phyloP scores from a whole-genome alignment of 1,284 basidiomycete species.

The Phaffia rhodozyma region DNA sequence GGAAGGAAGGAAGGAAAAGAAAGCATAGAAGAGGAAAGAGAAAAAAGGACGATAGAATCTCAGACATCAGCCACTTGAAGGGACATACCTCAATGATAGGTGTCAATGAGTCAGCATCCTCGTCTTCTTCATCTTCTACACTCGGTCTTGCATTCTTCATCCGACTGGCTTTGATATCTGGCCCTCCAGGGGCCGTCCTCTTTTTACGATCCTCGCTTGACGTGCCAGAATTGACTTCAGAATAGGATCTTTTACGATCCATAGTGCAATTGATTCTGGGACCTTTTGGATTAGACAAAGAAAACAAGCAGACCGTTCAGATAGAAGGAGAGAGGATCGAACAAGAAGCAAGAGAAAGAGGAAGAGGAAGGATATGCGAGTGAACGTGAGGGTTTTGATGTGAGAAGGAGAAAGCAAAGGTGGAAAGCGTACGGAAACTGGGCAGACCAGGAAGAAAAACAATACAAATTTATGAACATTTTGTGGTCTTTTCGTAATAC shows the following conservation, averaged over 20 bases:
- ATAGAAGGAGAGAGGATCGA: not conserved
- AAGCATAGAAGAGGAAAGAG: not conserved
- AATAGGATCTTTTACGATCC: conserved; percentile 12
- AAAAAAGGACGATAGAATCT: not conserved
- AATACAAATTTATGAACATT: too few species aligned
- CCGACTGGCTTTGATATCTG: not conserved
- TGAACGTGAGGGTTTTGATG: not conserved
- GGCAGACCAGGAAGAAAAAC: too few species aligned
- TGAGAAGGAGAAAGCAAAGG: not conserved
- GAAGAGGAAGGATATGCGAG: not conserved
- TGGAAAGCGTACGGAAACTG: not conserved
- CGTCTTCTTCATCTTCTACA: conserved; percentile 12
- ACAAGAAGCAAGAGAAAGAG: not conserved
- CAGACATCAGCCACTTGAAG: too few species aligned
- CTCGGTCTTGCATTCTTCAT: not conserved
- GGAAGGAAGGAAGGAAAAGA: not conserved
- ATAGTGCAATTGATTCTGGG: not conserved
- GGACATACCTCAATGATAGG: conserved; percentile 7
- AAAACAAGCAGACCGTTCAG: not conserved
- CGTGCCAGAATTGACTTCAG: not conserved
- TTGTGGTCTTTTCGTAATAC: too few species aligned
- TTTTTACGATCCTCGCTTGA: not conserved
- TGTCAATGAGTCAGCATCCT: conserved; percentile 9
- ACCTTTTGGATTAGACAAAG: not conserved
- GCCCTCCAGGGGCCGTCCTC: not conserved